Evolutionary conservation across 805 yeast genomes (phyloP).

Genomic region (Nakazawaea sp.): DNA sequence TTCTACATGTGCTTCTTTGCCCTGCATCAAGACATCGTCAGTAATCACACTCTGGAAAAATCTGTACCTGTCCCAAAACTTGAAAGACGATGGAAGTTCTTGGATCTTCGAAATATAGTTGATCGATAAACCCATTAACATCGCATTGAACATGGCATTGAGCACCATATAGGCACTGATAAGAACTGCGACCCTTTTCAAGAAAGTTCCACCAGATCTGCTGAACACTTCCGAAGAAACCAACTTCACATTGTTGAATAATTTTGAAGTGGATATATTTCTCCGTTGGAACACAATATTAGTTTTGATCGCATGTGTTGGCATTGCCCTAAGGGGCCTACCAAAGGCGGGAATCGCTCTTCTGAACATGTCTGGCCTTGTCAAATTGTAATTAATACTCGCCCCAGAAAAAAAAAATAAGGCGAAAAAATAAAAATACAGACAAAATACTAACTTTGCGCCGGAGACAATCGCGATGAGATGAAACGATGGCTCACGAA

Average conservation of each 20-base stretch:
- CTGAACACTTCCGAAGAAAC: slow-evolving; percentile 4
- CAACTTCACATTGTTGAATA: slow-evolving; percentile 3
- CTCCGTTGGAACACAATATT: background rate
- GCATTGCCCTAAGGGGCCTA: no score
- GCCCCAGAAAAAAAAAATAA: no score
- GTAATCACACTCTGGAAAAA: slow-evolving; percentile 30
- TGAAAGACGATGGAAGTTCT: slow-evolving; percentile 20
- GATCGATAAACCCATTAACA: slow-evolving; percentile 25
- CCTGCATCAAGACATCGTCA: slow-evolving; percentile 27
- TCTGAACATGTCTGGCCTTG: no score
- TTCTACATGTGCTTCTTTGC: slow-evolving; percentile 24
- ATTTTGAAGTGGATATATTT: background rate
- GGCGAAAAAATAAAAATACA: no score
- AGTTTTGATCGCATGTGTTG: background rate
- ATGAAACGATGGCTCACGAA: no score
- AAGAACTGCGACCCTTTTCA: slow-evolving; percentile 36
- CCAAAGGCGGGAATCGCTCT: no score
- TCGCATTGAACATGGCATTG: slow-evolving; percentile 25
- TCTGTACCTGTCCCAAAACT: slow-evolving; percentile 20
- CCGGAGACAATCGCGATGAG: no score
- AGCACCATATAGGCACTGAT: slow-evolving; percentile 34
- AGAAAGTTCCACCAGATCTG: slow-evolving; percentile 33
- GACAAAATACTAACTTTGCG: no score
- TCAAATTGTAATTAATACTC: no score
- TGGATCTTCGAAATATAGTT: slow-evolving; percentile 22